Percentiles rank a stretch among this genome's conserved stretches.
phyloP scores from a whole-genome alignment of 805 yeast genomes.

The Komagataella pastoris region DNA sequence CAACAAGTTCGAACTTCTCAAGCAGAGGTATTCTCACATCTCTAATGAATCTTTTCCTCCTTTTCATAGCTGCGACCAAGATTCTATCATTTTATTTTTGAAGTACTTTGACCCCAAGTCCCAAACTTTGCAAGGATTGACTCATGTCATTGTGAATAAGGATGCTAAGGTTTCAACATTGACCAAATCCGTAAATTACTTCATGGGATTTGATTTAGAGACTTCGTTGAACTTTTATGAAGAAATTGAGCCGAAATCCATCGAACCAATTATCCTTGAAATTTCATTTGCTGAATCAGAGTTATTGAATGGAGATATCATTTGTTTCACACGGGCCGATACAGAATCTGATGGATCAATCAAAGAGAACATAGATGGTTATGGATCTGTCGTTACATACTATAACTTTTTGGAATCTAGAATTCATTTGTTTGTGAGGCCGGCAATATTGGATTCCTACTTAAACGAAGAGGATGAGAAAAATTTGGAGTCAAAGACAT shows the following conservation, averaged over 20 bases:
- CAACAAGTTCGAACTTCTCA: slow-evolving; percentile 4
- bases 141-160: slow-evolving; percentile 40
- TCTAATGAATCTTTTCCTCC: background rate
- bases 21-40: background rate
- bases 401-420: slow-evolving; percentile 46
- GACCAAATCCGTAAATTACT: slow-evolving; percentile 22
- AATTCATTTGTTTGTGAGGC: slow-evolving; percentile 41
- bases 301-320: slow-evolving; percentile 55
- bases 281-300: slow-evolving; percentile 42
- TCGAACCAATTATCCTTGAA: slow-evolving; percentile 28
- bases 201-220: slow-evolving; percentile 24
- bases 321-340: slow-evolving; percentile 19
- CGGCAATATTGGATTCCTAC: slow-evolving; percentile 17
- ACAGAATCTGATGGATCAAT: slow-evolving; percentile 3
- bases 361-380: slow-evolving; percentile 5
- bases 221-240: slow-evolving; percentile 32
- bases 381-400: slow-evolving; percentile 26
- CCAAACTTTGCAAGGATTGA: slow-evolving; percentile 50
- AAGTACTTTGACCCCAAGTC: slow-evolving; percentile 51
- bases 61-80: slow-evolving; percentile 8
- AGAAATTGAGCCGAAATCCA: slow-evolving; percentile 43
- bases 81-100: slow-evolving; percentile 28
- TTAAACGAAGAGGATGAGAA: slow-evolving; percentile 30
- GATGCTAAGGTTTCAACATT: slow-evolving; percentile 29
- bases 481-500: slow-evolving; percentile 20